Evolutionary conservation across 495 filamentous ascomycete species (phyloP), one percentile per base, ranked within the genome.

Genomic region (Podospora didyma): DNA sequence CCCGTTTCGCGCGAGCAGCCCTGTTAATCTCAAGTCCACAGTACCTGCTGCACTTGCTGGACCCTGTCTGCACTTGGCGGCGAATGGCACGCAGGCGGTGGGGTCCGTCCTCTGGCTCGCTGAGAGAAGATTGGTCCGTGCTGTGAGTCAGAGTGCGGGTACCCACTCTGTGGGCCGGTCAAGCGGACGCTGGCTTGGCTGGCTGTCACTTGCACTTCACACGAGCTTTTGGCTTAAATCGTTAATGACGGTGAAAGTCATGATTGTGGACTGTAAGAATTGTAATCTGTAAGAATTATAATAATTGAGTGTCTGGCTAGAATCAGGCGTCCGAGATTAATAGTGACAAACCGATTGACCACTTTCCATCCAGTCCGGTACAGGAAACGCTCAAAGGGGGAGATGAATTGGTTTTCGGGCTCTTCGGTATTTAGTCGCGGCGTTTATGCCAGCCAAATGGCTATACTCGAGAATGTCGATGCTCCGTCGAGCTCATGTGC

Each of bases 71-170:
- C 57, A 51, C 42, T 3, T 54, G 45, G 50, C 47, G 20, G 34
- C 57, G 49, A 58, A 53, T 58, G 22, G 57, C 37, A 46, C 4
- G 19, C 39, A 54, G 34, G 2, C 24, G 19, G 51, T 52, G 61
- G 57, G 47, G 57, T 44, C 57, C 42, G 31, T 23, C 3, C 11
- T 16, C 23, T 19, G 10, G 26, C 19, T 4, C 53, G 24, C n/a
- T 17, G 44, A 28, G 6, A 7, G 39, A 7, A 4, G 12, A 42
- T 42, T 42, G 39, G 39, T 47, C 46, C 55, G 48, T 35, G 52
- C 52, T 49, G 62, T 64, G 58, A 64, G 54, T 64, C 57, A 60
- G 53, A 63, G 35, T 26, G 7, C 17, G 21, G 22, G 35, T 28
- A 12, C 11, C 49, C 35, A 10, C 19, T 26, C 47, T 16, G 21